phyloP scores from a whole-genome alignment of 192 early-diverging fungal genomes.

The Coemansia sp. region DNA sequence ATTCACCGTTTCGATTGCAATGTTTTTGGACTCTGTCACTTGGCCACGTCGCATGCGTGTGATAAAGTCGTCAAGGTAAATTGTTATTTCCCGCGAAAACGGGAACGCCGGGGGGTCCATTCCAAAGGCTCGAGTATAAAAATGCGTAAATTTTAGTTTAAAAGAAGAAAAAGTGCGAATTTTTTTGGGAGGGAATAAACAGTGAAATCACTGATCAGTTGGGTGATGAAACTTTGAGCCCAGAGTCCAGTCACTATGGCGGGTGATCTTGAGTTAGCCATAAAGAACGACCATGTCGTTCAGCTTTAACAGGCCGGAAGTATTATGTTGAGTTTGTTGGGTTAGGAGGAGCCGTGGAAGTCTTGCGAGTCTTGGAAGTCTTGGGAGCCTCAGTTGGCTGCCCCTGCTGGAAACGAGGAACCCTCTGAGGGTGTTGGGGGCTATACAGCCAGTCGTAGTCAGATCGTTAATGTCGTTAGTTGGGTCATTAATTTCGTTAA shows the following conservation, averaged over 20 bases:
- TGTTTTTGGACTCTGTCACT: conserved; percentile 64
- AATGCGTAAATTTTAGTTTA: background rate
- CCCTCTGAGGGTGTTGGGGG: too few species aligned
- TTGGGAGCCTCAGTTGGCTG: too few species aligned
- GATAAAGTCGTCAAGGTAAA: conserved; percentile 55
- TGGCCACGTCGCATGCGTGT: conserved; percentile 65
- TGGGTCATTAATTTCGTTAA: too few species aligned
- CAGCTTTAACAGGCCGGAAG: too few species aligned
- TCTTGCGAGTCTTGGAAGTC: too few species aligned
- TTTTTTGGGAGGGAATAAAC: background rate
- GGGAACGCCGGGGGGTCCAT: conserved; percentile 4
- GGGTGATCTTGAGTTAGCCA: too few species aligned
- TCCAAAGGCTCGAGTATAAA: background rate
- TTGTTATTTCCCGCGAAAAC: conserved; percentile 27
- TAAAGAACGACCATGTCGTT: too few species aligned
- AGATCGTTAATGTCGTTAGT: too few species aligned
- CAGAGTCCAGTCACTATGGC: conserved; percentile 2
- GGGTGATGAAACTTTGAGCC: conserved; percentile 12
- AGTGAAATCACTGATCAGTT: background rate
- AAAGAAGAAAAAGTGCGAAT: background rate
- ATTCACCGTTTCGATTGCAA: conserved; percentile 70
- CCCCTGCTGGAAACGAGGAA: too few species aligned
- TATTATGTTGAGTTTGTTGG: too few species aligned
- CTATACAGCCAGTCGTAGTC: too few species aligned
- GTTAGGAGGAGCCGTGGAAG: too few species aligned